These are phyloP conservation scores for Oidium heveae DNA, from an alignment of 2,329 filamentous ascomycete genomes.

Conservation along the genomic window DNA sequence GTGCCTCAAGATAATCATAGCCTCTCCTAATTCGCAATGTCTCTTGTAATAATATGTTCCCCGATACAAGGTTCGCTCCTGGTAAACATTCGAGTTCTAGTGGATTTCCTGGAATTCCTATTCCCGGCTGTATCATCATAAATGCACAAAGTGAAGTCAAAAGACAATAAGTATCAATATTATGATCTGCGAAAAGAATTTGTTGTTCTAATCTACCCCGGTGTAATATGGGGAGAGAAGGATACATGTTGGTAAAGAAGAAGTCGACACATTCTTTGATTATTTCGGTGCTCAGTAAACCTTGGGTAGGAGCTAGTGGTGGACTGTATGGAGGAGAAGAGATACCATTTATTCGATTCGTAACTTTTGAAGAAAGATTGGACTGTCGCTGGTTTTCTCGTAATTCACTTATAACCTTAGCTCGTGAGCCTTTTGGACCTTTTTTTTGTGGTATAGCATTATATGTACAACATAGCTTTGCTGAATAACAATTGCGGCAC, in stretches of 20 bases:
- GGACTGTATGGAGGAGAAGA: slow-evolving; percentile 22
- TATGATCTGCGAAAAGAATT: slow-evolving; percentile 32
- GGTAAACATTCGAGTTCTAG: slow-evolving; percentile 30
- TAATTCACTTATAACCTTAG: slow-evolving; percentile 51
- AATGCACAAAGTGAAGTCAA: slow-evolving; percentile 39
- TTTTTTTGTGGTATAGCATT: slow-evolving; percentile 54
- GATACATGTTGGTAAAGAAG: slow-evolving; percentile 42
- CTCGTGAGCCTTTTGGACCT: slow-evolving; percentile 47
- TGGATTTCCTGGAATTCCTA: slow-evolving; percentile 33
- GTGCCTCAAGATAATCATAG: slow-evolving; percentile 30
- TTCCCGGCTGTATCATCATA: slow-evolving; percentile 43
- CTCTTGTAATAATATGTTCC: slow-evolving; percentile 42
- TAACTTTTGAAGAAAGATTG: slow-evolving; percentile 34
- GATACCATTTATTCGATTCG: slow-evolving; percentile 32
- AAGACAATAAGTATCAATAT: slow-evolving; percentile 36
- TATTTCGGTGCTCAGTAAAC: slow-evolving; percentile 33
- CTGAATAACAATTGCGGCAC: slow-evolving; percentile 43
- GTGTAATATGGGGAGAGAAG: slow-evolving; percentile 35
- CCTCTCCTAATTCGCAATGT: slow-evolving; percentile 36
- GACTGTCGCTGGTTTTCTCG: slow-evolving; percentile 43
- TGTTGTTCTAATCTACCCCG: slow-evolving; percentile 31
- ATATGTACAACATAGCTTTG: slow-evolving; percentile 45
- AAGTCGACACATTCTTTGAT: slow-evolving; percentile 41
- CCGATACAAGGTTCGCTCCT: slow-evolving; percentile 32
- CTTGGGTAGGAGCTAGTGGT: slow-evolving; percentile 27